Evolutionary conservation across 1,284 basidiomycete genomes (phyloP).

Genomic region (Inonotus obliquus): DNA sequence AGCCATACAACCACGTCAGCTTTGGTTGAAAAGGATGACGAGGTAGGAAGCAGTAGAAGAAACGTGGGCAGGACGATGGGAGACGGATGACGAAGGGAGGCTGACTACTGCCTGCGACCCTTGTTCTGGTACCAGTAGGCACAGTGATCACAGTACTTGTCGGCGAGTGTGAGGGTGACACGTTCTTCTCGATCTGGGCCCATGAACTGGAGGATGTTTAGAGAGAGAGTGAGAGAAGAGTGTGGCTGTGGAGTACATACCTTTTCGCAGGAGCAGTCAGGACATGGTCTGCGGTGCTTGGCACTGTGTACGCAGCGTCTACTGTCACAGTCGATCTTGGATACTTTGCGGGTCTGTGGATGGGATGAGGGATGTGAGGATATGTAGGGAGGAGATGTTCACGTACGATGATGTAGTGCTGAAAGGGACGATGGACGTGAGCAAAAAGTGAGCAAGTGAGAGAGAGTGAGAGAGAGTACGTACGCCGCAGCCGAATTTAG

Average conservation of each 20-base stretch:
- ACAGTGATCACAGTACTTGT: conserved; percentile 59
- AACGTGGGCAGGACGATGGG: background rate
- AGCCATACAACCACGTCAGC: too few relatives aligned
- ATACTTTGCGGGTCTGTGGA: conserved; percentile 49
- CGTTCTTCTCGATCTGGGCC: conserved; percentile 65
- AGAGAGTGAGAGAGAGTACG: conserved; percentile 38
- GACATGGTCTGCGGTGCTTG: conserved; percentile 47
- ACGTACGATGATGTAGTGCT: conserved; percentile 54
- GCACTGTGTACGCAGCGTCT: conserved; percentile 55
- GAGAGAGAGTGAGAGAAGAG: conserved; percentile 17
- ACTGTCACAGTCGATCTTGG: conserved; percentile 58
- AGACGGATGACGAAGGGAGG: background rate
- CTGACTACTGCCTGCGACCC: conserved; percentile 26
- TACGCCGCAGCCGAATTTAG: conserved; percentile 69
- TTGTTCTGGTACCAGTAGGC: conserved; percentile 55
- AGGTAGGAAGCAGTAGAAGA: background rate
- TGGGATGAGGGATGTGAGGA: conserved; percentile 4
- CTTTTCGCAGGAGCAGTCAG: conserved; percentile 52
- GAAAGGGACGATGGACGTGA: conserved; percentile 19
- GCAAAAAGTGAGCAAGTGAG: conserved; percentile 21
- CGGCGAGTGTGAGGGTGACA: conserved; percentile 40
- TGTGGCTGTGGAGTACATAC: conserved; percentile 21
- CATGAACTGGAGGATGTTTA: conserved; percentile 43
- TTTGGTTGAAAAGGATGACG: background rate
- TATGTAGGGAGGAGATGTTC: conserved; percentile 11